Percentiles rank a stretch among this genome's conserved stretches.
These are phyloP conservation scores for Verbascum thapsus DNA, from an alignment of 257 asterid species.

Conservation along the genomic window DNA sequence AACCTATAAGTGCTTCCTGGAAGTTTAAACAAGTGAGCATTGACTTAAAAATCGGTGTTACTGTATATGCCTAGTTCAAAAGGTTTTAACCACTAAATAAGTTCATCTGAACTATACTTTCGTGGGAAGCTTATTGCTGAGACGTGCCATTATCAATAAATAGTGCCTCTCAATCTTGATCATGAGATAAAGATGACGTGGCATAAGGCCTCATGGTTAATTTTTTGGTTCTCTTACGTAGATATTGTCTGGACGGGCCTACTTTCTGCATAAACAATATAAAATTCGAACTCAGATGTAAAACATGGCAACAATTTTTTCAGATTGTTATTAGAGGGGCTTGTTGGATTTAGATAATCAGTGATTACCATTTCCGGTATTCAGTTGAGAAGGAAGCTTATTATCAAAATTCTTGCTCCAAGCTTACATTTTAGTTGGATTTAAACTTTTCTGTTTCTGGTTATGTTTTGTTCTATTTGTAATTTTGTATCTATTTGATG, in stretches of 20 bases:
- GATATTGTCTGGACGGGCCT: background rate
- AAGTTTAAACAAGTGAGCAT: too few species aligned
- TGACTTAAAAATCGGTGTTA: too few species aligned
- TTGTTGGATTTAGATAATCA: background rate
- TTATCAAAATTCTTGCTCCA: background rate
- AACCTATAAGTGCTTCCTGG: too few species aligned
- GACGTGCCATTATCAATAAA: background rate
- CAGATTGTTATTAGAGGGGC: background rate
- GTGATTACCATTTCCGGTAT: background rate
- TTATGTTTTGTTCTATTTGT: background rate
- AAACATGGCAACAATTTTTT: background rate
- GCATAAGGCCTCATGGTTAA: conserved; percentile 1
- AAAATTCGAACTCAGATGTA: background rate
- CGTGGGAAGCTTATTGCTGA: background rate
- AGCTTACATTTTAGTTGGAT: conserved; percentile 9
- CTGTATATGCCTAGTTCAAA: too few species aligned
- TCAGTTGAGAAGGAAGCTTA: background rate
- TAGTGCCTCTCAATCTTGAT: background rate
- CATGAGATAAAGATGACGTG: background rate
- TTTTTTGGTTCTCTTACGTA: background rate
- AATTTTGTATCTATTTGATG: conserved; percentile 31
- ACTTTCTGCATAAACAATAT: background rate
- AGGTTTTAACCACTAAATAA: too few species aligned
- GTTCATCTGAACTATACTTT: too few species aligned
- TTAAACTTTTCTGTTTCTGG: background rate